Evolutionary conservation across 1,284 basidiomycete genomes (phyloP), one percentile per base, ranked within the genome.

Genomic region (Cutaneotrichosporon sp.): DNA sequence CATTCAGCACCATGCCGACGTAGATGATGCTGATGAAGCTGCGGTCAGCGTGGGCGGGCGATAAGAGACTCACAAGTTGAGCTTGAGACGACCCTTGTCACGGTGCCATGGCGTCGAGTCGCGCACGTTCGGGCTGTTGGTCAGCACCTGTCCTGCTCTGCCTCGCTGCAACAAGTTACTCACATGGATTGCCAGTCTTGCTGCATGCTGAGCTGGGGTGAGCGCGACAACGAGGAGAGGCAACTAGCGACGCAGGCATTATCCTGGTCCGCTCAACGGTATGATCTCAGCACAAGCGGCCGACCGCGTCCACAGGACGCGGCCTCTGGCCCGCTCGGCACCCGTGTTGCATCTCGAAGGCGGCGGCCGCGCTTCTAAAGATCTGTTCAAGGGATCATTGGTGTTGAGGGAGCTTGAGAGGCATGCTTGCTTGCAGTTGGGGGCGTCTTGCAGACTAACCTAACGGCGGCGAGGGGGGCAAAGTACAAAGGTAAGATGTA

Each of bases 231-330:
- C 46, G 58, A 56, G 59, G 59, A 66, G 61, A 66, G 70, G 70
- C 76, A 79, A 77, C 76, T 80, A 72, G 78, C 78, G 77, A 76
- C 79, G 79, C 79, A 79, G 77, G 79, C 72, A 78, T 79, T 78
- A 79, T 74, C 79, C 78, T 79, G 79, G 65, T 81, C 79, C 76
- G 78, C 79, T 81, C 67, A 71, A 80, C 79, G 79, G 79, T 81
- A 74, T 81, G 69, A 81, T 81, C 79, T 80, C 79, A 81, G 79
- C 79, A 70, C 73, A 67, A 66, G 64, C 62, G 46, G 61, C 59
- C 45, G 47, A 63, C 52, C 18, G 54, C 47, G 29, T 36, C 63
- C 51, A 47, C 45, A 45, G 20, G 31, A 24, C 43, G 36, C 31
- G 27, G 33, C 29, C 31, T 9, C n/a, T 18, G 20, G 18, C 54